These are phyloP conservation scores for Penicillium crustosum DNA, from an alignment of 2,329 filamentous ascomycete genomes.

Conservation along the genomic window DNA sequence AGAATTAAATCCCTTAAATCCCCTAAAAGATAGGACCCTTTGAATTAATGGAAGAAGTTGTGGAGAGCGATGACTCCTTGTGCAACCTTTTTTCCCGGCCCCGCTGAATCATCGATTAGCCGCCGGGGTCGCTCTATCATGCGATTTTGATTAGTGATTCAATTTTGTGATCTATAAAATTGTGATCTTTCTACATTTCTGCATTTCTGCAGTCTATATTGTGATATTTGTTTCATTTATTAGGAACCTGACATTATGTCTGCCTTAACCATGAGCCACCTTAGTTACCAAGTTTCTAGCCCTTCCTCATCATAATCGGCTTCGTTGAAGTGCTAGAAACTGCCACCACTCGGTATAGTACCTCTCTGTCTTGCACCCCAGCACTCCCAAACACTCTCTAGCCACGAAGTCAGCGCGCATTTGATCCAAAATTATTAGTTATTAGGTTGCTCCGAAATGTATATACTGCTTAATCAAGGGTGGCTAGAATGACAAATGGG, in stretches of 20 bases:
- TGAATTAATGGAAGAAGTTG: background rate
- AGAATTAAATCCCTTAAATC: constrained; percentile 24
- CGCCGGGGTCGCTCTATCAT: background rate
- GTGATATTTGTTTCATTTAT: background rate
- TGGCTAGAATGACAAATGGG: too few relatives aligned
- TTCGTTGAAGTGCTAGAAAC: too few relatives aligned
- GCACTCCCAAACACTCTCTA: too few relatives aligned
- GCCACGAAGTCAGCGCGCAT: too few relatives aligned
- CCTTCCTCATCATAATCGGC: too few relatives aligned
- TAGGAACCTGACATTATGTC: background rate
- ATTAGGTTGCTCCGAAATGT: too few relatives aligned
- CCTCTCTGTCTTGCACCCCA: too few relatives aligned
- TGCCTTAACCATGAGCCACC: background rate
- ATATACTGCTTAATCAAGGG: too few relatives aligned
- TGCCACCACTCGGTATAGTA: too few relatives aligned
- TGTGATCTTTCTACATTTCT: background rate
- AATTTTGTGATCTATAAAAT: background rate
- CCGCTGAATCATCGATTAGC: constrained; percentile 22
- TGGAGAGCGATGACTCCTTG: constrained; percentile 21
- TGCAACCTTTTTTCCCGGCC: constrained; percentile 15
- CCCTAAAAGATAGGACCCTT: constrained; percentile 11
- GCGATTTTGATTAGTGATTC: background rate
- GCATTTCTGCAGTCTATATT: background rate
- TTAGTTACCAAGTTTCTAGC: too few relatives aligned
- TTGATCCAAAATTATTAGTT: too few relatives aligned